phyloP scores from a whole-genome alignment of 2,329 filamentous ascomycete genomes.

The Anisogramma anomala region DNA sequence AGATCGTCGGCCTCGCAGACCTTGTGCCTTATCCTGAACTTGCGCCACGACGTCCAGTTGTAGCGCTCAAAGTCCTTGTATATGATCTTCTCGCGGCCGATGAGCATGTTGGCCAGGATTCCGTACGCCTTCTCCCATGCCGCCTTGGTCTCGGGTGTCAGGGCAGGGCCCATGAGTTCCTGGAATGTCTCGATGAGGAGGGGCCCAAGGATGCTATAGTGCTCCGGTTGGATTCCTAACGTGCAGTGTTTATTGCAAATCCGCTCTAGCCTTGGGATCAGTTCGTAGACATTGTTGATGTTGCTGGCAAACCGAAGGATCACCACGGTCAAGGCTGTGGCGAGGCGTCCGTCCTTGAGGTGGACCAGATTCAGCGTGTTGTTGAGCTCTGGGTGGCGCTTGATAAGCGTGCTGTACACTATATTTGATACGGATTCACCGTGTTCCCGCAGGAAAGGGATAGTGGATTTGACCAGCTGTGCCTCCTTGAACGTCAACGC shows the following conservation, averaged over 20 bases:
- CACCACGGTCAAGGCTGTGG: conserved; percentile 43
- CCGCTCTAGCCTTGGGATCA: conserved; percentile 35
- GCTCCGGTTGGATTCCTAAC: conserved; percentile 50
- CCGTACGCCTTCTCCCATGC: conserved; percentile 59
- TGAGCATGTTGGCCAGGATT: conserved; percentile 57
- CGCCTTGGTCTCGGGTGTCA: conserved; percentile 48
- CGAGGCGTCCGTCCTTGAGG: conserved; percentile 45
- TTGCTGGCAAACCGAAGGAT: conserved; percentile 57
- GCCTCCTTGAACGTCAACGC: conserved; percentile 38
- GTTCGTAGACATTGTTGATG: conserved; percentile 45
- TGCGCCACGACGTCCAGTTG: conserved; percentile 52
- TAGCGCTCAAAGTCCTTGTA: conserved; percentile 38
- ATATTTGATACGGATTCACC: conserved; percentile 52
- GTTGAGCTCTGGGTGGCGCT: conserved; percentile 49
- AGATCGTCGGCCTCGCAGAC: conserved; percentile 52
- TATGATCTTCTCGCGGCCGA: conserved; percentile 46
- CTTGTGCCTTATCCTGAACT: conserved; percentile 51
- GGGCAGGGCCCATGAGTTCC: conserved; percentile 48
- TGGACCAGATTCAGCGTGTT: conserved; percentile 57
- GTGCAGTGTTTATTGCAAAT: conserved; percentile 58
- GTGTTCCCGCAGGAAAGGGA: conserved; percentile 52
- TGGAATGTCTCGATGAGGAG: conserved; percentile 53
- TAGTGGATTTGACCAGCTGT: conserved; percentile 53
- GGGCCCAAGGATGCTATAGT: conserved; percentile 55
- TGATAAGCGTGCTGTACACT: conserved; percentile 56